These are phyloP conservation scores for Tulasnella sp. DNA, from an alignment of 768 basidiomycete genomes.

Conservation along the genomic window DNA sequence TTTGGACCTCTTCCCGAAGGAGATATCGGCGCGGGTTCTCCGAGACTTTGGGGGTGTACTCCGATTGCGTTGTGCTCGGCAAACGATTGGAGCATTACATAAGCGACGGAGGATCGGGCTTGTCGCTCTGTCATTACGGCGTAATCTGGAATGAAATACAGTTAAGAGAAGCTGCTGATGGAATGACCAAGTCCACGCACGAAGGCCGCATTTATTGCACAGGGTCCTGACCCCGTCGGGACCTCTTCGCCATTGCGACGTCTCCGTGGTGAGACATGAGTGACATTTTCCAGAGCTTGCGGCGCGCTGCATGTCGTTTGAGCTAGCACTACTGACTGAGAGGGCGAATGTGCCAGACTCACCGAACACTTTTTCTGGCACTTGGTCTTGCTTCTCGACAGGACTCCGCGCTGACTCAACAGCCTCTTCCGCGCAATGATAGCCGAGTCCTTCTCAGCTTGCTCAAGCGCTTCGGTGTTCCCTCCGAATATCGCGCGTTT, in stretches of 20 bases:
- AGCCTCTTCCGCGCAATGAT: constrained; percentile 5
- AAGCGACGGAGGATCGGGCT: not conserved
- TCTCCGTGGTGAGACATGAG: constrained; percentile 25
- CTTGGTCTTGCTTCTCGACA: constrained; percentile 5
- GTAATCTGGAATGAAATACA: constrained; percentile 10
- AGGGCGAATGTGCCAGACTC: not conserved
- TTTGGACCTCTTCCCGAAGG: too few relatives aligned
- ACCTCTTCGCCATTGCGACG: constrained; percentile 29
- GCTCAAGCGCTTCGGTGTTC: constrained; percentile 7
- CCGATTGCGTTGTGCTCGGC: constrained; percentile 11
- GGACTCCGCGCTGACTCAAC: constrained; percentile 1
- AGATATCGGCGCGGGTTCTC: not conserved
- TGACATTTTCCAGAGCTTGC: constrained; percentile 12
- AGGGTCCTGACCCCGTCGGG: constrained; percentile 28
- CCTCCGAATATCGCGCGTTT: not conserved
- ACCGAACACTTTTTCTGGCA: constrained; percentile 11
- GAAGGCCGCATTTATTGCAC: constrained; percentile 26
- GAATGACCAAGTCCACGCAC: not conserved
- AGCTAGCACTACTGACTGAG: not conserved
- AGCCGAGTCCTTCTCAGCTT: constrained; percentile 6
- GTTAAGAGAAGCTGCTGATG: not conserved
- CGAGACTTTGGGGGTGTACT: not conserved
- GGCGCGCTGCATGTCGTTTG: not conserved
- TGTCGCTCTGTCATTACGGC: constrained; percentile 12
- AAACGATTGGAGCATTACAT: constrained; percentile 3